Conservation (phyloP, 768 basidiomycete genomes). For the Pluteus cervinus region DNA sequence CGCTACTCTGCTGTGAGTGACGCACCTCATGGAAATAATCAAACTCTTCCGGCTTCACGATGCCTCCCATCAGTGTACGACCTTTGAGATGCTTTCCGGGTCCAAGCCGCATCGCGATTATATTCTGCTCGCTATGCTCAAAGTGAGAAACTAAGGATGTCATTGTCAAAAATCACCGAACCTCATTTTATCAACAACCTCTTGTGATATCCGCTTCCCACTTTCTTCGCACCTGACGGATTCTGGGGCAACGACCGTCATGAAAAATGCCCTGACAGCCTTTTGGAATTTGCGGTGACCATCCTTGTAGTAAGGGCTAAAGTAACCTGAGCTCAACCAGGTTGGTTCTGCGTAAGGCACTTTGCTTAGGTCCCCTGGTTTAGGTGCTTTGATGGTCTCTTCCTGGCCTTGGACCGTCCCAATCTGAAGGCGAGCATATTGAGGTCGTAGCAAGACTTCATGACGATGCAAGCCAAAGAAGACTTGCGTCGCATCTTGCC, state of each 20-base stretch:
- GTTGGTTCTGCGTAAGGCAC: slow-evolving; percentile 86
- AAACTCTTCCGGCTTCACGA: slow-evolving; percentile 76
- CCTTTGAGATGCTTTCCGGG: slow-evolving; percentile 87
- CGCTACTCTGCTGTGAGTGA: background rate
- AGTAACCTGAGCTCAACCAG: slow-evolving; percentile 66
- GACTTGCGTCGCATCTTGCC: slow-evolving; percentile 70
- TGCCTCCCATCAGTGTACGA: slow-evolving; percentile 66
- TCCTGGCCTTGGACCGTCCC: slow-evolving; percentile 55
- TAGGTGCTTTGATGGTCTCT: slow-evolving; percentile 45
- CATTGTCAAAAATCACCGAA: slow-evolving; percentile 26
- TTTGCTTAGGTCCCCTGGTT: slow-evolving; percentile 58
- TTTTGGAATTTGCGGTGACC: slow-evolving; percentile 71
- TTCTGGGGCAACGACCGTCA: slow-evolving; percentile 70
- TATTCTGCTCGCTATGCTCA: slow-evolving; percentile 55
- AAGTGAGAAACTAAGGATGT: background rate
- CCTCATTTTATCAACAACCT: slow-evolving; percentile 81
- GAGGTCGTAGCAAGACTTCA: slow-evolving; percentile 70
- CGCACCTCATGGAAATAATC: slow-evolving; percentile 90
- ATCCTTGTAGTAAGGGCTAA: slow-evolving; percentile 73
- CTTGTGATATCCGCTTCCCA: slow-evolving; percentile 81
- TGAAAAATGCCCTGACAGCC: slow-evolving; percentile 70
- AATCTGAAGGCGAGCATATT: slow-evolving; percentile 66
- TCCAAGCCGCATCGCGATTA: slow-evolving; percentile 87
- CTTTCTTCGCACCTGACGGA: slow-evolving; percentile 76
- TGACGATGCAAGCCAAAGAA: slow-evolving; percentile 86